These are phyloP conservation scores for Hortaea sp. DNA, from an alignment of 2,329 filamentous ascomycete species.

Conservation along the genomic window DNA sequence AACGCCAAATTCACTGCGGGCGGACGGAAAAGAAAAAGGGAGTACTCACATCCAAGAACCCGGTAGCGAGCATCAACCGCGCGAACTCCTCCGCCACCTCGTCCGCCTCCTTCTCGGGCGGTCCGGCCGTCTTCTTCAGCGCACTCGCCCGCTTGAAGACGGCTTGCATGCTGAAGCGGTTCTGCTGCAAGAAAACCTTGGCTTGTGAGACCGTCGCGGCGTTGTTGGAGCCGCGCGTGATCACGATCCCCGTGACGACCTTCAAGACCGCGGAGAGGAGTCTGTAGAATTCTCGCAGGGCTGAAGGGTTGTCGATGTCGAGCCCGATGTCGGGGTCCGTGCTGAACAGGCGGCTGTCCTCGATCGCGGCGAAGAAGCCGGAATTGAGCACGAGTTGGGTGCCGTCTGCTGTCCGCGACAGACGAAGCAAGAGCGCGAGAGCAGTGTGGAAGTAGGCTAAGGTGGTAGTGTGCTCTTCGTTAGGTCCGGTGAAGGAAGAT, in stretches of 20 bases:
- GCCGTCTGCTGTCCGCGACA: constrained; percentile 75
- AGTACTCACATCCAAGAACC: constrained; percentile 68
- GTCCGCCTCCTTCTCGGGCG: constrained; percentile 46
- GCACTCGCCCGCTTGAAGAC: constrained; percentile 85
- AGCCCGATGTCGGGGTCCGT: constrained; percentile 89
- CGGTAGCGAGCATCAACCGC: constrained; percentile 69
- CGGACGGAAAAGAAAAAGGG: background rate
- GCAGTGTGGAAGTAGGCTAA: constrained; percentile 61
- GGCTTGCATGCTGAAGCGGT: constrained; percentile 73
- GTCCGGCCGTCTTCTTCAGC: constrained; percentile 33
- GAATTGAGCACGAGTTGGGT: constrained; percentile 81
- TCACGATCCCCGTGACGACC: constrained; percentile 70
- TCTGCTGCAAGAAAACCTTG: constrained; percentile 68
- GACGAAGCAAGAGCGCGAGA: constrained; percentile 69
- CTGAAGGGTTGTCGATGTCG: constrained; percentile 57
- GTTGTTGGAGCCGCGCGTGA: constrained; percentile 75
- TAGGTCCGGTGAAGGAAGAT: constrained; percentile 43
- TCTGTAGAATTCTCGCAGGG: constrained; percentile 72
- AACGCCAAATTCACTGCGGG: background rate
- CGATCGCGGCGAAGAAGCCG: constrained; percentile 73
- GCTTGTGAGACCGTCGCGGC: constrained; percentile 61
- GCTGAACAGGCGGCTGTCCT: constrained; percentile 73
- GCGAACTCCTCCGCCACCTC: constrained; percentile 78
- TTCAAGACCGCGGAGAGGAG: constrained; percentile 71
- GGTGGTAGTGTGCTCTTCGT: constrained; percentile 43